These are phyloP conservation scores for Eutrema salsugineum DNA, from an alignment of 441 rosid genomes.

Conservation along the genomic window DNA sequence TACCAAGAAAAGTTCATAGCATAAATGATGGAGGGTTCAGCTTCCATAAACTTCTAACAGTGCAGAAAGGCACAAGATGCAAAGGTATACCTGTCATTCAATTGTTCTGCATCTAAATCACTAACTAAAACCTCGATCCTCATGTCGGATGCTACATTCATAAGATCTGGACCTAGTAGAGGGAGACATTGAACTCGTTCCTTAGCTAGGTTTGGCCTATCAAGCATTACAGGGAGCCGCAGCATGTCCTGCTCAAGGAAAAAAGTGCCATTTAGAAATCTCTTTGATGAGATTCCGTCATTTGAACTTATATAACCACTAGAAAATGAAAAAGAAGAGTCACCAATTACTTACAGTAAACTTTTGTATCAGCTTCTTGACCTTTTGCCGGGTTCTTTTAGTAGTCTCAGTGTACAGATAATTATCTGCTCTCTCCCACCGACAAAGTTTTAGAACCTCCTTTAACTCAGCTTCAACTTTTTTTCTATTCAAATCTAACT, in stretches of 20 bases:
- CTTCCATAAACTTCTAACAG: constrained; percentile 1
- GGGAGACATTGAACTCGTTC: constrained; percentile 42
- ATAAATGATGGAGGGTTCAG: constrained; percentile 6
- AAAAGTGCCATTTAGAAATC: constrained; percentile 5
- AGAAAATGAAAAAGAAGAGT: constrained; percentile 11
- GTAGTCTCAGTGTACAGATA: constrained; percentile 53
- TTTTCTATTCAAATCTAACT: constrained; percentile 53
- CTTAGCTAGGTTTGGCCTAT: constrained; percentile 48
- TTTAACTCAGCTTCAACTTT: constrained; percentile 60
- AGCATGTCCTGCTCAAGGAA: constrained; percentile 57
- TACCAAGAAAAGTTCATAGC: constrained; percentile 33
- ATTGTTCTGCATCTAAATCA: constrained; percentile 42
- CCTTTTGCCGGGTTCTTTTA: constrained; percentile 73
- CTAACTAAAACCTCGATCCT: constrained; percentile 33
- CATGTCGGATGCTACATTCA: constrained; percentile 39
- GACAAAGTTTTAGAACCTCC: constrained; percentile 67
- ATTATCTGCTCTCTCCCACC: constrained; percentile 78
- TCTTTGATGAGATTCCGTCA: not conserved
- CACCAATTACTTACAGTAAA: constrained; percentile 57
- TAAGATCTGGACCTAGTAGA: constrained; percentile 35
- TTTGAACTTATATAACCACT: not conserved
- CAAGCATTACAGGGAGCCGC: constrained; percentile 71
- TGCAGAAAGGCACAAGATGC: not conserved
- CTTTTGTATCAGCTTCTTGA: constrained; percentile 73
- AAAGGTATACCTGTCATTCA: constrained; percentile 50